Evolutionary conservation across 345 rosid genomes (phyloP), one percentile per base, ranked within the genome.

Genomic region (Aegle marmelos): DNA sequence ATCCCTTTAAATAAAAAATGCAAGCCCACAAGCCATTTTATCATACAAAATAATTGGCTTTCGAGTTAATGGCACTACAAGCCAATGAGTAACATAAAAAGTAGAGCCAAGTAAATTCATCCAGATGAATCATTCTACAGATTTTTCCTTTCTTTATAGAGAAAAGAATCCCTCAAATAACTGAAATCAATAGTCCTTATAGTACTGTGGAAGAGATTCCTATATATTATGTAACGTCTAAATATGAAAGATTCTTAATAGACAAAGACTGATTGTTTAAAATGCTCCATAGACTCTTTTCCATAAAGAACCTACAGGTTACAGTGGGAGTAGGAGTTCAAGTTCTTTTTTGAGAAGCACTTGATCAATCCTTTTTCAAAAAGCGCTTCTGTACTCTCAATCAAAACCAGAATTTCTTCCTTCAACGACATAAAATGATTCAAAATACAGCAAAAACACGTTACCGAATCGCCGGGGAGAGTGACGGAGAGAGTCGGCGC

Each of bases 401-500:
- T 31, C 39, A 16, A 63, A 30, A 63, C 68, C 31, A 63, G 13
- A 31, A 30, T 3, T 16, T 30, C 8, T 21, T 17, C 13, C 50
- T 45, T 45, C 50, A 13, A 45, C 16, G 17, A 3, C 9, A 19
- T 7, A 7, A 63, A 65, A 39, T 8, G 34, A 34, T 34, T 53
- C 6, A 13, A 72, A 66, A 41, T 4, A 34, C 7, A 19, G 7
- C 56, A 25, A 25, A 50, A 16, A 36, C 21, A 21, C 22, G 27
- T 31, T 5, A 91, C 98, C 92, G 83, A 70, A 56, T 81, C 48
- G 61, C 78, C 25, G 2, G 69, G 64, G 71, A 67, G 86, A 75
- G 76, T 66, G 37, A 91, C 81, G 80, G 71, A 76, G 78, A 90
- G 75, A 73, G 79, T 14, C 30, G 90, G 75, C 54, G 87, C 79